Percentiles rank a stretch among this genome's conserved stretches.
Conservation (phyloP, 2,329 filamentous ascomycete genomes). For the Epichloe amarillans region DNA sequence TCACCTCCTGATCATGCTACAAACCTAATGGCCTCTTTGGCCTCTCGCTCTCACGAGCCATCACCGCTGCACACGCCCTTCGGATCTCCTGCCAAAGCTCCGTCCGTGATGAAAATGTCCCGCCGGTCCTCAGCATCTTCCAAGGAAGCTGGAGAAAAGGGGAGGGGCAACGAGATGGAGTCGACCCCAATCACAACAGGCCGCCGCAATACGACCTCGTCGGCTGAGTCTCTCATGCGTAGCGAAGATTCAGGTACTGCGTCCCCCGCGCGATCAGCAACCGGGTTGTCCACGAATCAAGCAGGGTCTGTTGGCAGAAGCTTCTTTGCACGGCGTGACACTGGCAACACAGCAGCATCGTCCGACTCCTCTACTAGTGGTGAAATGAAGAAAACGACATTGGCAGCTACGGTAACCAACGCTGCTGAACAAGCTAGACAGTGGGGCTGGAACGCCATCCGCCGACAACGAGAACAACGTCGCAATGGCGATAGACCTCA, state of each 20-base stretch:
- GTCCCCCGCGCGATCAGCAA: slow-evolving; percentile 18
- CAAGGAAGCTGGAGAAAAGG: slow-evolving; percentile 28
- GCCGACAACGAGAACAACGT: slow-evolving; percentile 32
- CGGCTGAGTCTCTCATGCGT: slow-evolving; percentile 17
- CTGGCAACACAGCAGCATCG: slow-evolving; percentile 21
- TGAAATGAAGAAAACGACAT: slow-evolving; percentile 32
- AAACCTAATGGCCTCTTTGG: slow-evolving; percentile 53
- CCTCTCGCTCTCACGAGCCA: slow-evolving; percentile 44
- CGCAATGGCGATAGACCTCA: slow-evolving; percentile 18
- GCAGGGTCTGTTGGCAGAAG: slow-evolving; percentile 24
- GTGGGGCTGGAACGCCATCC: slow-evolving; percentile 46
- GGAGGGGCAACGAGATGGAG: slow-evolving; percentile 19
- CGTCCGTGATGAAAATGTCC: slow-evolving; percentile 24
- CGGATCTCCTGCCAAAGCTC: slow-evolving; percentile 22
- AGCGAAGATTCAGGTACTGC: slow-evolving; percentile 12
- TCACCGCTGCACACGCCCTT: slow-evolving; percentile 34
- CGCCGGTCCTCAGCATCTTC: slow-evolving; percentile 39
- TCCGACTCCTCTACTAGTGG: slow-evolving; percentile 23
- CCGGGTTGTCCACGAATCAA: slow-evolving; percentile 28
- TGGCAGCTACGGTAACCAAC: slow-evolving; percentile 38
- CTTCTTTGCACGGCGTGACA: slow-evolving; percentile 27
- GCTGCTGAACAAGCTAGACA: slow-evolving; percentile 42
- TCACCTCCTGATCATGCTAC: slow-evolving; percentile 47
- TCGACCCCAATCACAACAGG: slow-evolving; percentile 14
- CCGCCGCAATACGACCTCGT: slow-evolving; percentile 27